Base-by-base conservation (phyloP, 1,139 yeast species). In the Wickerhamomyces sp. region DNA sequence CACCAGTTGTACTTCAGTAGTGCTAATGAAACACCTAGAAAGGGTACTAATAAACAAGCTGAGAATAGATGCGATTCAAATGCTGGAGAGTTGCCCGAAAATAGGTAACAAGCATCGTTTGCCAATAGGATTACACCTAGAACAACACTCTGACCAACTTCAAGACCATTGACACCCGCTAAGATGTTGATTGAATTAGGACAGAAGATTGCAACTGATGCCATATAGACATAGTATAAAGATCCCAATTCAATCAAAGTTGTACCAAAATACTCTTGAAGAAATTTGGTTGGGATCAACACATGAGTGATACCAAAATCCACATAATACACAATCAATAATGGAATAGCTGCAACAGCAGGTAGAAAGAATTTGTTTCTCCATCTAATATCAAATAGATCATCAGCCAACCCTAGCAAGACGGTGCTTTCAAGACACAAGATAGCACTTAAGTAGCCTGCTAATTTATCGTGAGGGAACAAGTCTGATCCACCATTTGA, bases 161-260 rank as follows among this genome's bases (percentile, higher is more conserved):
- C 99, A 33, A 92, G 70, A 0, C 99, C 99, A 59, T 92, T 92
- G 39, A 92, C 77, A 4, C 99, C 99, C 0, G 99, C 99, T 35
- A 90, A 69, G 40, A 92, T 92, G 60, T 92, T 92, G 61, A 92
- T 90, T n/a, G 97, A 85, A 59, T 92, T 92, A 20, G 99, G 97
- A 51, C 97, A 85, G 59, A 92, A 92, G 35, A 92, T 90, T 5
- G 96, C 82, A 39, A 92, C 78, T 0, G 96, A 74, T 0, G 87
- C 87, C 98, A 92, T 92, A 67, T 92, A 92, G 17, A 67, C 67
- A 58, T 92, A 92, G 65, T 92, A 92, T 32, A 85, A 64, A 26
- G 71, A 62, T 1, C 97, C 96, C 44, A 92, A 68, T 60, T 92
- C 94, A 28, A 92, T 65, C 32, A 81, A 70, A 21, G 74, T 55